Conservation (phyloP, 1,284 basidiomycete genomes). For the Papiliotrema flavescens region DNA sequence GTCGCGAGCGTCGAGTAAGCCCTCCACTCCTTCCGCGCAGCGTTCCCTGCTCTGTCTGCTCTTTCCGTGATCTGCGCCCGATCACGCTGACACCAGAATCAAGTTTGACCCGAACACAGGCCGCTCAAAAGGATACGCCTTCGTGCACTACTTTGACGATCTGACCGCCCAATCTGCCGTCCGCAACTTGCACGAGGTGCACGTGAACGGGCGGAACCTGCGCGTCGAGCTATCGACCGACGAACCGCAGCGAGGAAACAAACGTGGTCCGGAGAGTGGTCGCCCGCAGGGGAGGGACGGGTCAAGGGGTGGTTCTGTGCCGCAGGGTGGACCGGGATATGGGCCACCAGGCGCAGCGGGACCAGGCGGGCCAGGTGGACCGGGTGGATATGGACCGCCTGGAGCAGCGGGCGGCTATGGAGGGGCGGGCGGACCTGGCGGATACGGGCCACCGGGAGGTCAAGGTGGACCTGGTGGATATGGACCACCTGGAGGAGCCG, state of each 20-base stretch:
- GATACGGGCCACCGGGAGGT: slow-evolving; percentile 3
- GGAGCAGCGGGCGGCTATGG: slow-evolving; percentile 6
- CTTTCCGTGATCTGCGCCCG: not conserved
- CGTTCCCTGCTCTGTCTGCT: not conserved
- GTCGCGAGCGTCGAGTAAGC: slow-evolving; percentile 51
- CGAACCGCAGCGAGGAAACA: slow-evolving; percentile 55
- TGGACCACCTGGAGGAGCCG: slow-evolving; percentile 4
- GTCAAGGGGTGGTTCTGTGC: not conserved
- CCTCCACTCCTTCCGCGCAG: not conserved
- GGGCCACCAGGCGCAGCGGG: too few relatives aligned
- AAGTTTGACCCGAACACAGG: slow-evolving; percentile 95
- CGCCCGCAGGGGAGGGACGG: slow-evolving; percentile 7
- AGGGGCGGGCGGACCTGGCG: slow-evolving; percentile 3
- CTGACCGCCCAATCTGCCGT: slow-evolving; percentile 84
- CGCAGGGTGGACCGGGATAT: not conserved
- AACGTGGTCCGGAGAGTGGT: slow-evolving; percentile 56
- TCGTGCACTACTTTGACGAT: slow-evolving; percentile 94
- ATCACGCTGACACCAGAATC: slow-evolving; percentile 56
- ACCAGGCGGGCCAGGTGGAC: slow-evolving; percentile 53
- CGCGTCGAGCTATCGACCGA: slow-evolving; percentile 69
- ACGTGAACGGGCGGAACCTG: slow-evolving; percentile 76
- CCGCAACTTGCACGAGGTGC: slow-evolving; percentile 76
- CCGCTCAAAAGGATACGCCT: slow-evolving; percentile 94
- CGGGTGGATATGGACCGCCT: slow-evolving; percentile 8
- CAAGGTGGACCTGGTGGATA: not conserved